These are phyloP conservation scores for Colletotrichum lupini DNA, from an alignment of 2,329 filamentous ascomycete genomes.

Conservation along the genomic window DNA sequence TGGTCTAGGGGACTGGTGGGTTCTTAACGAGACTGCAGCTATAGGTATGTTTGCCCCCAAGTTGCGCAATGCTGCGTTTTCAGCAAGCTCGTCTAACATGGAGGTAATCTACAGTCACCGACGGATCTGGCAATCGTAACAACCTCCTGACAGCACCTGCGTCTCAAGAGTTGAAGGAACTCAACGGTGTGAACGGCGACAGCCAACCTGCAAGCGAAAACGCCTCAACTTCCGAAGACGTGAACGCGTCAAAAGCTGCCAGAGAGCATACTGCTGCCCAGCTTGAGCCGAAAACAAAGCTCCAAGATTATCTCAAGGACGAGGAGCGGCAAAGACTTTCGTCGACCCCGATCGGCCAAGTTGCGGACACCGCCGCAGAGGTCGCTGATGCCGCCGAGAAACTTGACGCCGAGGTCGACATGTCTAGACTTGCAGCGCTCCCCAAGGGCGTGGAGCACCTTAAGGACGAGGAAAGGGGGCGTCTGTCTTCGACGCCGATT, in stretches of 20 bases:
- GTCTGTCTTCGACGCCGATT: slow-evolving; percentile 51
- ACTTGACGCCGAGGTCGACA: slow-evolving; percentile 43
- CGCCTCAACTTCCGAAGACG: background rate
- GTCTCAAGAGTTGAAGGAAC: background rate
- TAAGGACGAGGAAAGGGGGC: slow-evolving; percentile 42
- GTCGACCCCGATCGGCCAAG: slow-evolving; percentile 52
- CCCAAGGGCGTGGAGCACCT: slow-evolving; percentile 8
- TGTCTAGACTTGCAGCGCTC: background rate
- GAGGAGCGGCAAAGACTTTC: slow-evolving; percentile 48
- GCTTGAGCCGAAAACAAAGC: slow-evolving; percentile 38
- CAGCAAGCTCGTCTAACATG: slow-evolving; percentile 14
- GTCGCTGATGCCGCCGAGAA: slow-evolving; percentile 54
- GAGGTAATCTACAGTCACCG: slow-evolving; percentile 46
- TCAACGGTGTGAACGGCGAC: slow-evolving; percentile 21
- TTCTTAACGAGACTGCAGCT: slow-evolving; percentile 70
- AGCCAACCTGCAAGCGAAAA: background rate
- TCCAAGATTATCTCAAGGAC: slow-evolving; percentile 27
- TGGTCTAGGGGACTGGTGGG: slow-evolving; percentile 76
- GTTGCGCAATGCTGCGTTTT: background rate
- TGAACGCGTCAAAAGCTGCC: slow-evolving; percentile 10
- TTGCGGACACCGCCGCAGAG: slow-evolving; percentile 55
- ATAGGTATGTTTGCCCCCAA: slow-evolving; percentile 58
- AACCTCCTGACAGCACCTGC: slow-evolving; percentile 52
- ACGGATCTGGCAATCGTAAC: slow-evolving; percentile 60
- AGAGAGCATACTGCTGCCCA: slow-evolving; percentile 11